phyloP scores from a whole-genome alignment of 495 filamentous ascomycete genomes.

The Xylaria sp. region DNA sequence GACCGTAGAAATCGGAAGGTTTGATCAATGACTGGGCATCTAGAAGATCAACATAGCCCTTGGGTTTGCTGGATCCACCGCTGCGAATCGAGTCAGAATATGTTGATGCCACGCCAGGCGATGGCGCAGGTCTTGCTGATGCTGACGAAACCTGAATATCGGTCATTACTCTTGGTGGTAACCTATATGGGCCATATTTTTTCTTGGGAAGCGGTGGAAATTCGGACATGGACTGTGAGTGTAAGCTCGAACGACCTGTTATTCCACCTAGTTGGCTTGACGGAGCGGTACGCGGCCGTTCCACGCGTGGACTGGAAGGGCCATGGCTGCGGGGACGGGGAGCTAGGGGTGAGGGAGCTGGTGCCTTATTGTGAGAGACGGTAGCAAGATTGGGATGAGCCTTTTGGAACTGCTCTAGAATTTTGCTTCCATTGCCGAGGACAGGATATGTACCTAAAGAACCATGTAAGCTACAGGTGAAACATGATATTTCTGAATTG shows the following conservation, averaged over 20 bases:
- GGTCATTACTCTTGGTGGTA: slow-evolving; percentile 28
- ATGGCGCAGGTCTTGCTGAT: slow-evolving; percentile 11
- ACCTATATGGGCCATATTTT: slow-evolving; percentile 36
- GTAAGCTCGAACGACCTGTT: slow-evolving; percentile 24
- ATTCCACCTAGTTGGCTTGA: background rate
- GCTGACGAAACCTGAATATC: slow-evolving; percentile 11
- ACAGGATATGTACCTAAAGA: slow-evolving; percentile 44
- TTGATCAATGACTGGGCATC: slow-evolving; percentile 59
- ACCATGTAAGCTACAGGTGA: slow-evolving; percentile 30
- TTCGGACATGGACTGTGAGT: slow-evolving; percentile 29
- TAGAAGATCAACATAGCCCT: slow-evolving; percentile 53
- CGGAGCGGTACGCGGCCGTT: slow-evolving; percentile 49
- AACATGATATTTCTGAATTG: slow-evolving; percentile 36
- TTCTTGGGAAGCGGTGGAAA: slow-evolving; percentile 32
- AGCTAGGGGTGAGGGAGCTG: slow-evolving; percentile 41
- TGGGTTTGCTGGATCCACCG: slow-evolving; percentile 30
- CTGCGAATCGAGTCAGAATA: slow-evolving; percentile 38
- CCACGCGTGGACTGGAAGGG: slow-evolving; percentile 32
- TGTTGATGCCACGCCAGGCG: slow-evolving; percentile 11
- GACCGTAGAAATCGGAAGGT: slow-evolving; percentile 51
- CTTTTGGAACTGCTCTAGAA: slow-evolving; percentile 40
- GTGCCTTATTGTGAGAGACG: slow-evolving; percentile 32
- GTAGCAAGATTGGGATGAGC: slow-evolving; percentile 38
- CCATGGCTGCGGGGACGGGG: slow-evolving; percentile 31
- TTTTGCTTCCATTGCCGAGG: slow-evolving; percentile 39